phyloP scores from a whole-genome alignment of 1,284 basidiomycete species.

The Ganoderma resinaceum region DNA sequence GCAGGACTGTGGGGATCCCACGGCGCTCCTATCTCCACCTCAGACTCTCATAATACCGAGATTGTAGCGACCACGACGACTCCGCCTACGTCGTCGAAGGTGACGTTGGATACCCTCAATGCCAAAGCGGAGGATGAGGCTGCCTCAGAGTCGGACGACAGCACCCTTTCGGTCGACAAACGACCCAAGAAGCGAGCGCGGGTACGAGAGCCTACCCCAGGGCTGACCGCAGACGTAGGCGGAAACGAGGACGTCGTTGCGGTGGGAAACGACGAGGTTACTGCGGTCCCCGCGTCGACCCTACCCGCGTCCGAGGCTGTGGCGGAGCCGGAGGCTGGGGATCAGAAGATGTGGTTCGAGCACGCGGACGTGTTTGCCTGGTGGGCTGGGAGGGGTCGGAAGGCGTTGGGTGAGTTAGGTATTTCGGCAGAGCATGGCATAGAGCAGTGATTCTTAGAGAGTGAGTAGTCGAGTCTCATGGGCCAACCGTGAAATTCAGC shows the following conservation, averaged over 20 bases:
- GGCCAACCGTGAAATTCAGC: neutral
- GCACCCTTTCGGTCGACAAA: conserved; percentile 25
- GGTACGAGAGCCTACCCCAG: conserved; percentile 12
- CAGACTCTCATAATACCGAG: neutral
- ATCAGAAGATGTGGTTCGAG: conserved; percentile 62
- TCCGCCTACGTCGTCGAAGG: neutral
- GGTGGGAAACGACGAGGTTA: conserved; percentile 33
- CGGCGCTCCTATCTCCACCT: conserved; percentile 7
- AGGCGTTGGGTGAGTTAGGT: conserved; percentile 53
- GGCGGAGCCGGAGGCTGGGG: neutral
- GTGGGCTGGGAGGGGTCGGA: conserved; percentile 61
- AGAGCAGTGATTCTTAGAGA: conserved; percentile 31
- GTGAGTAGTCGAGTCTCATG: neutral
- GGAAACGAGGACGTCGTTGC: conserved; percentile 9
- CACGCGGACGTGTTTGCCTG: conserved; percentile 47
- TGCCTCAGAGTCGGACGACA: conserved; percentile 15
- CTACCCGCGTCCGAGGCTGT: neutral
- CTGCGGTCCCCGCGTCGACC: conserved; percentile 2
- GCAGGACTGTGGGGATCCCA: conserved; percentile 57
- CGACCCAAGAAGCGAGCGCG: conserved; percentile 25
- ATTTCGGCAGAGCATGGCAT: conserved; percentile 56
- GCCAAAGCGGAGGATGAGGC: neutral
- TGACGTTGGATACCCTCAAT: neutral
- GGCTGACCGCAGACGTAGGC: no score
- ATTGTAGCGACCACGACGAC: neutral